phyloP scores from a whole-genome alignment of 805 yeast genomes.

The Candida boidinii region DNA sequence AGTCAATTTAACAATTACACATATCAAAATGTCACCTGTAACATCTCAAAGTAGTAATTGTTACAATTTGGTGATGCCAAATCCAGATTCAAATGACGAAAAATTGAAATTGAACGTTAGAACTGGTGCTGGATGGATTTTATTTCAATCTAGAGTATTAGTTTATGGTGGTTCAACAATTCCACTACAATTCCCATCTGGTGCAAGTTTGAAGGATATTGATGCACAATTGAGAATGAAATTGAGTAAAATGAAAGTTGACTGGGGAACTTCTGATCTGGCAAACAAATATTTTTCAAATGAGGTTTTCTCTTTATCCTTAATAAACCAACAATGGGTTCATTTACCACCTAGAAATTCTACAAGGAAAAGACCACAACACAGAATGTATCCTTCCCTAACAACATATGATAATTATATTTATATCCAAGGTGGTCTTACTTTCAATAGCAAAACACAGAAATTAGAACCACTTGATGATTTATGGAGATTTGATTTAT shows the following conservation, averaged over 20 bases:
- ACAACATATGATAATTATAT: slow-evolving; percentile 39
- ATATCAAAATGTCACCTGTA: slow-evolving; percentile 50
- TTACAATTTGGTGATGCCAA: slow-evolving; percentile 48
- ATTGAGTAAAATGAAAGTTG: slow-evolving; percentile 14
- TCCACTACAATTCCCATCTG: slow-evolving; percentile 38
- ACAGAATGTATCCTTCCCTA: slow-evolving; percentile 56
- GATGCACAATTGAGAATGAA: slow-evolving; percentile 27
- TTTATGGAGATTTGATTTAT: slow-evolving; percentile 58
- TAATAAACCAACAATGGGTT: slow-evolving; percentile 52
- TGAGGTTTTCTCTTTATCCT: slow-evolving; percentile 53
- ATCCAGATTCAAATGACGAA: slow-evolving; percentile 38
- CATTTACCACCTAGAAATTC: slow-evolving; percentile 26
- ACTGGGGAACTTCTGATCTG: slow-evolving; percentile 8
- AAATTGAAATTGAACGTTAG: slow-evolving; percentile 49
- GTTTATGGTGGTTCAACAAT: slow-evolving; percentile 63
- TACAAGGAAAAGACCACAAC: slow-evolving; percentile 22
- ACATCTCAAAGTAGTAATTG: slow-evolving; percentile 60
- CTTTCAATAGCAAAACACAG: slow-evolving; percentile 26
- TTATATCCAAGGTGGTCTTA: slow-evolving; percentile 61
- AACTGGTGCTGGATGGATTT: slow-evolving; percentile 58
- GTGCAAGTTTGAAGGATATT: slow-evolving; percentile 30
- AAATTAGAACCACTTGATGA: slow-evolving; percentile 47
- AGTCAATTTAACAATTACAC: background rate
- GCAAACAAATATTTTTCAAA: slow-evolving; percentile 43
- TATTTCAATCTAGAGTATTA: slow-evolving; percentile 51